Evolutionary conservation across 331 rosid species (phyloP), one percentile per base, ranked within the genome.

Genomic region (Arachis monticola): DNA sequence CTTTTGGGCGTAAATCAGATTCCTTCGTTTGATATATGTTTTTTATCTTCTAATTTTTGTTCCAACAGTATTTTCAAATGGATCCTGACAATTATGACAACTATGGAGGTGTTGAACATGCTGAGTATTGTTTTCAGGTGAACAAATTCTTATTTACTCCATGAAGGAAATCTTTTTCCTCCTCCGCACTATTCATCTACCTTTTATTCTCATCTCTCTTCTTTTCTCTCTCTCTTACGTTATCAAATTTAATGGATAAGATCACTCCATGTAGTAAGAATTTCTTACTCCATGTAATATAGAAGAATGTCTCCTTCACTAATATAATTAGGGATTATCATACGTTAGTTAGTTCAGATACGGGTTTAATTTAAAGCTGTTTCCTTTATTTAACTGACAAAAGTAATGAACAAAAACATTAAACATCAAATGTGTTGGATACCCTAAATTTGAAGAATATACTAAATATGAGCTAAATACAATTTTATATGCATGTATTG

Each of bases 91-190:
- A 91, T 82, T 94, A 70, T 77, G 97, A 91, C 84, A 76, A 72
- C 81, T 94, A 88, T 69, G 98, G 98, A 70, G 98, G 98, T 79
- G 91, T 94, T 41, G 89, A 90, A 40, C 98, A 94, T 82, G 95
- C 87, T 0, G 97, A 94, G 83, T 94, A 94, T 80, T 94, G 98
- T 78, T 89, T 93, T 85, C 97, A 93, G 98, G 98, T 93, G 88
- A 81, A 70, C 40, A 35, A 35, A 35, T 35, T 35, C 40, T 35
- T 35, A 2, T 35, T 35, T 35, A 35, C 40, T 35, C 40, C 40
- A 35, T 35, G 40, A 35, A 35, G 4, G 40, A 35, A 35, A 35
- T 35, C 40, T 35, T 35, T 27, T 27, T 27, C 30, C 30, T 27
- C 30, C 30, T 27, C 30, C 30, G 30, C 30, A 27, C 30, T 35